Evolutionary conservation across 192 early-diverging fungal species (phyloP).

Genomic region (Coemansia sp.): DNA sequence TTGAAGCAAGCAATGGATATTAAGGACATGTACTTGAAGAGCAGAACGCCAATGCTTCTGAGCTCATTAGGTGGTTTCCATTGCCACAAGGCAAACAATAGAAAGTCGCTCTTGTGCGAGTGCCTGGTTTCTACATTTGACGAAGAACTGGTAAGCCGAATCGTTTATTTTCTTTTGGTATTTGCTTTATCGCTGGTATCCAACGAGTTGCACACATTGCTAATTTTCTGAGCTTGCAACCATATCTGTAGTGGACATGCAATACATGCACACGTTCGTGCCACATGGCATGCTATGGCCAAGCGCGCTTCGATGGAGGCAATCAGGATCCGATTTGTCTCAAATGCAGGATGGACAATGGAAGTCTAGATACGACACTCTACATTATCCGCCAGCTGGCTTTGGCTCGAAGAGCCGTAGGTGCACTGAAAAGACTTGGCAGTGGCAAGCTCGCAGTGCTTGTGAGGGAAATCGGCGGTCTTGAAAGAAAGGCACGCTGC

Average conservation of each 20-base stretch:
- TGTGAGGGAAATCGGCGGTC: slow-evolving; percentile 11
- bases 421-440: neutral
- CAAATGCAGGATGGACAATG: slow-evolving; percentile 21
- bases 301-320: neutral
- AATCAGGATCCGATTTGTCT: slow-evolving; percentile 12
- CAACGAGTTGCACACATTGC: neutral
- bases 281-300: slow-evolving; percentile 30
- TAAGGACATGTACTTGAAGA: neutral
- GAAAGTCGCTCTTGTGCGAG: neutral
- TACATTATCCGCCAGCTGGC: slow-evolving; percentile 18
- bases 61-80: neutral
- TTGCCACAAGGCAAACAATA: neutral
- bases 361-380: neutral
- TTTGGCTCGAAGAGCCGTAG: slow-evolving; percentile 18
- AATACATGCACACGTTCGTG: slow-evolving; percentile 31
- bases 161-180: neutral
- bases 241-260: slow-evolving; percentile 26
- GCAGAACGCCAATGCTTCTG: neutral
- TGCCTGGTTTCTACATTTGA: neutral
- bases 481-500: neutral
- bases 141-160: slow-evolving; percentile 1
- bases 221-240: neutral
- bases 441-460: slow-evolving; percentile 5
- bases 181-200: neutral
- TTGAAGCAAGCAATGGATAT: neutral